Evolutionary conservation across 768 basidiomycete species (phyloP), one percentile per base, ranked within the genome.

Genomic region (Pulveroboletus sp.): DNA sequence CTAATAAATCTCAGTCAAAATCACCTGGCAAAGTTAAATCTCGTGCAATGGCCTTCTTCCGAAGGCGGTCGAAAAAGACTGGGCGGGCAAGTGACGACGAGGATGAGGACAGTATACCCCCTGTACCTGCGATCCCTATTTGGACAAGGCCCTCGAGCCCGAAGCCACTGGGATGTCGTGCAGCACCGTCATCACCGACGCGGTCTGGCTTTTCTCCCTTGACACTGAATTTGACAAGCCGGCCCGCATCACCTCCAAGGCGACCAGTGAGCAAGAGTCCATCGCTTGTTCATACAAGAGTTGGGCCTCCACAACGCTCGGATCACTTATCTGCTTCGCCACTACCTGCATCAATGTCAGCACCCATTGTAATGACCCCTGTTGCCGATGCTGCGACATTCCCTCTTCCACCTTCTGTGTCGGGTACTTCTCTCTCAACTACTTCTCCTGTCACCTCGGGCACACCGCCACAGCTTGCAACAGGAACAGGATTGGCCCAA

Each of bases 1-100:
- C 66, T 1, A 67, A 57, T 49, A 67, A 68, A 46, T 67, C 68
- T 5, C 64, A 47, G 43, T 56, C 58, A 39, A 67, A 67, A 43
- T 63, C 66, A 1, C 36, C 65, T 8, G 39, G 61, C 41, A 67
- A 51, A 18, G 56, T 63, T 9, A 67, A 59, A 49, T 61, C 66
- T 26, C 66, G 67, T 45, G 66, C 66, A 38, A 64, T 67, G 56
- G 59, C 66, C 17, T 67, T 67, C 57, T 67, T 67, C 50, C 59
- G 68, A 38, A 63, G 68, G 28, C 59, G 63, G n/a, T 35, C 55
- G 10, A 69, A 64, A 50, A 69, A 62, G 35, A n/a, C 47, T 6
- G 47, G 32, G 17, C 55, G 45, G 38, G 55, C 36, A 38, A 67
- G 66, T 37, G 66, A 67, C 31, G 63, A 67, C n/a, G 66, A 67